phyloP scores from a whole-genome alignment of 306 rosid species.

The Glycine tomentella region DNA sequence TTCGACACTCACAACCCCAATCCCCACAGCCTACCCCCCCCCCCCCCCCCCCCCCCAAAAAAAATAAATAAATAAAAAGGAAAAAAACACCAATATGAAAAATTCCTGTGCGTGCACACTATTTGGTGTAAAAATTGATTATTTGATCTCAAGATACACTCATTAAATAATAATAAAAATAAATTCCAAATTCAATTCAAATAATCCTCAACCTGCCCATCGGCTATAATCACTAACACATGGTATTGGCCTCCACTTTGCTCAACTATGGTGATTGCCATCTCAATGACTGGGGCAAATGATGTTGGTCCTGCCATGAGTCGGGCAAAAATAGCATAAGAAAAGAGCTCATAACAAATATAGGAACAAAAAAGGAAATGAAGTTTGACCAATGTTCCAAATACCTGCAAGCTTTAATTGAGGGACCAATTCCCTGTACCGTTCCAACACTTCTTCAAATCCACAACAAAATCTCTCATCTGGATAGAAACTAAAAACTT shows the following conservation, averaged over 20 bases:
- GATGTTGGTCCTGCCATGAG: slow-evolving; percentile 86
- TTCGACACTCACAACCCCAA: slow-evolving; percentile 9
- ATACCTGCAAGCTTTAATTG: slow-evolving; percentile 88
- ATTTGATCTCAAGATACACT: slow-evolving; percentile 4
- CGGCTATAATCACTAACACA: slow-evolving; percentile 90
- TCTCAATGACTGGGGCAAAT: slow-evolving; percentile 90
- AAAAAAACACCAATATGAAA: slow-evolving; percentile 2
- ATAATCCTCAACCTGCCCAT: slow-evolving; percentile 78
- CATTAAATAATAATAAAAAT: neutral
- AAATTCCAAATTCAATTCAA: slow-evolving; percentile 6
- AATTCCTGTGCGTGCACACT: neutral
- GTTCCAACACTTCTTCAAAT: slow-evolving; percentile 87
- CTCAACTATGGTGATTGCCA: slow-evolving; percentile 94
- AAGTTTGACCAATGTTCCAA: slow-evolving; percentile 28
- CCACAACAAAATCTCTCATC: slow-evolving; percentile 90
- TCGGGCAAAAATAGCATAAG: slow-evolving; percentile 35
- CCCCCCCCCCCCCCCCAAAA: no score
- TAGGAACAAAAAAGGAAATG: neutral
- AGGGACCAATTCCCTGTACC: slow-evolving; percentile 85
- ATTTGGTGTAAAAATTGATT: slow-evolving; percentile 14
- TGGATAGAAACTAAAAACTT: slow-evolving; percentile 86
- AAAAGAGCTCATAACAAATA: slow-evolving; percentile 17
- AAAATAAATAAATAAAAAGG: neutral
- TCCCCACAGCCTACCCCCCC: neutral
- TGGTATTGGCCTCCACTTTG: slow-evolving; percentile 96